A percentile compares a stretch with the other conserved stretches of the same genome.
These are phyloP conservation scores for Erysimum cheiri DNA, from an alignment of 441 rosid genomes.

Conservation along the genomic window DNA sequence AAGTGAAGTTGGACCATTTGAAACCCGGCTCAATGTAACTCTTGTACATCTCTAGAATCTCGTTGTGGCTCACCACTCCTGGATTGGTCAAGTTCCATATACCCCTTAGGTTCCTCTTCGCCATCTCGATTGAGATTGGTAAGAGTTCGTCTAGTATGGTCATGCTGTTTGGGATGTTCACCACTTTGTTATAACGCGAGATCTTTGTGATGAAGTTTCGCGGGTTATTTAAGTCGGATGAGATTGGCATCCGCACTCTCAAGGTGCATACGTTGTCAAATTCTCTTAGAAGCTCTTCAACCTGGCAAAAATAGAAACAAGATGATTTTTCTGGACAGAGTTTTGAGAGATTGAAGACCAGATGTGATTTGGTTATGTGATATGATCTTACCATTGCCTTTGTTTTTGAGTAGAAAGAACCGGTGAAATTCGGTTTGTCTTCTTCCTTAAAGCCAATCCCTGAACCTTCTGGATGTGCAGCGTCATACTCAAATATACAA, in stretches of 20 bases:
- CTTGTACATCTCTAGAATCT: conserved; percentile 96
- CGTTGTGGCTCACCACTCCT: conserved; percentile 88
- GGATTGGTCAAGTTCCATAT: conserved; percentile 98
- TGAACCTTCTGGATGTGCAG: conserved; percentile 78
- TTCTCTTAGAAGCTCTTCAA: conserved; percentile 84
- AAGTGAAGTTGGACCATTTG: conserved; percentile 73
- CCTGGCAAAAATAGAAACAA: conserved; percentile 51
- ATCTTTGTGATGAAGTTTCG: conserved; percentile 94
- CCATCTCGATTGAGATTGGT: conserved; percentile 92
- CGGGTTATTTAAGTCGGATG: conserved; percentile 86
- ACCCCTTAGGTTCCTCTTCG: conserved; percentile 83
- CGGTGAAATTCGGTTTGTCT: conserved; percentile 81
- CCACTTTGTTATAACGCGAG: conserved; percentile 88
- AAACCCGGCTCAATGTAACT: conserved; percentile 67
- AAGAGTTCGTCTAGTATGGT: conserved; percentile 87
- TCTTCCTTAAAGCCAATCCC: conserved; percentile 89
- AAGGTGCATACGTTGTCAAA: conserved; percentile 93
- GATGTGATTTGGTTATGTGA: conserved; percentile 6
- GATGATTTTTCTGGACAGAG: conserved; percentile 17
- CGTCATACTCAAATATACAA: conserved; percentile 91
- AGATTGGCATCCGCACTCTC: conserved; percentile 92
- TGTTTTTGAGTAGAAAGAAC: conserved; percentile 90
- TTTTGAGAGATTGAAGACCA: conserved; percentile 2
- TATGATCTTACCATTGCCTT: conserved; percentile 71
- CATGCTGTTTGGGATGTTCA: conserved; percentile 95